These are phyloP conservation scores for Priceomyces fermenticarens DNA, from an alignment of 805 yeast genomes.

Conservation along the genomic window DNA sequence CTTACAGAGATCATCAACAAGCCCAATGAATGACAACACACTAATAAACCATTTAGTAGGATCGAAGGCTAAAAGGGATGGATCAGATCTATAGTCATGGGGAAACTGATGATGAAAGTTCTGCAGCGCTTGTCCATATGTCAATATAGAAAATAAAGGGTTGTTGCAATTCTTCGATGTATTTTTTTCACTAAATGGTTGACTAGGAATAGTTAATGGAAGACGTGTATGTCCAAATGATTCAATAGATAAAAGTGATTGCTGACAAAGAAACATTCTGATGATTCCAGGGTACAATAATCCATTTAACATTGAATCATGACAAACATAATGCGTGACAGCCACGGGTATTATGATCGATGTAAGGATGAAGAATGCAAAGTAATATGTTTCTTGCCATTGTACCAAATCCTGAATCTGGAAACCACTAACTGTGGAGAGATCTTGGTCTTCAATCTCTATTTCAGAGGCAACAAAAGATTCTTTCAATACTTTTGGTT, in stretches of 20 bases:
- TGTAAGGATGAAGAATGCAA: conserved; percentile 26
- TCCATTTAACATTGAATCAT: conserved; percentile 34
- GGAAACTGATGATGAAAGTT: conserved; percentile 97
- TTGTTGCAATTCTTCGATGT: conserved; percentile 66
- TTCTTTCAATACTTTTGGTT: conserved; percentile 23
- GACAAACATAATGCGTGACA: conserved; percentile 20
- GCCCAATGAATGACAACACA: conserved; percentile 48
- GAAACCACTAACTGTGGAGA: conserved; percentile 14
- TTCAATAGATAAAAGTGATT: conserved; percentile 72
- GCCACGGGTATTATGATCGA: conserved; percentile 28
- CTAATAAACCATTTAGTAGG: conserved; percentile 80
- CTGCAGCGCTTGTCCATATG: conserved; percentile 89
- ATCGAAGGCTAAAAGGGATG: conserved; percentile 72
- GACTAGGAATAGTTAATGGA: conserved; percentile 54
- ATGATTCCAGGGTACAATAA: conserved; percentile 70
- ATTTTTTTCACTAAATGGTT: conserved; percentile 51
- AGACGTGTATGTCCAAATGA: conserved; percentile 77
- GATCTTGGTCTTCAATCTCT: conserved; percentile 5
- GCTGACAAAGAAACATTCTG: conserved; percentile 72
- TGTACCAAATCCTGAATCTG: conserved; percentile 20
- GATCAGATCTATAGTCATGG: conserved; percentile 77
- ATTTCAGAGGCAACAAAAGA: background rate
- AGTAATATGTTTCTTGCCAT: conserved; percentile 35
- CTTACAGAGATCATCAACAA: conserved; percentile 58
- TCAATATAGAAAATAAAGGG: conserved; percentile 57